A percentile compares a stretch with the other conserved stretches of the same genome.
These are phyloP conservation scores for Ormosia semicastrata DNA, from an alignment of 306 rosid genomes.

Conservation along the genomic window DNA sequence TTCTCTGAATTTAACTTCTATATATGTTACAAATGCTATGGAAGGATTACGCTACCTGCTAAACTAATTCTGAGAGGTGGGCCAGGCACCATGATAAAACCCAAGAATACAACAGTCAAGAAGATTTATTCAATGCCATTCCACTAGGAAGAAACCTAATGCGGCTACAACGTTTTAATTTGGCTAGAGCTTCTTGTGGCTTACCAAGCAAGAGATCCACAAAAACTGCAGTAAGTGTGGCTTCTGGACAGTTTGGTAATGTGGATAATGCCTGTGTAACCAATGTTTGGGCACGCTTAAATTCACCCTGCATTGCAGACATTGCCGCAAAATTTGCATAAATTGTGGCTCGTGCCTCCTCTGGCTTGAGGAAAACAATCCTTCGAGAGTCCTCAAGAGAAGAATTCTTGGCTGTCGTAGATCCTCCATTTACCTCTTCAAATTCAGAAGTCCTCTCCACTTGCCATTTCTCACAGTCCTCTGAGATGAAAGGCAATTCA, in stretches of 20 bases:
- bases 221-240: slow-evolving; percentile 78
- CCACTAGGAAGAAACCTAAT: slow-evolving; percentile 66
- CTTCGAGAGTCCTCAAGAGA: slow-evolving; percentile 45
- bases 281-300: slow-evolving; percentile 64
- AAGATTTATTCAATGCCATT: slow-evolving; percentile 61
- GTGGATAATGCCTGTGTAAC: slow-evolving; percentile 69
- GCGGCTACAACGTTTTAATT: slow-evolving; percentile 75
- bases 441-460: slow-evolving; percentile 52
- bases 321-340: slow-evolving; percentile 79
- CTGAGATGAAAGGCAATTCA: slow-evolving; percentile 77
- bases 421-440: slow-evolving; percentile 73
- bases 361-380: slow-evolving; percentile 76
- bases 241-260: slow-evolving; percentile 73
- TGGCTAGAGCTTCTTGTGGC: slow-evolving; percentile 77
- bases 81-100: slow-evolving; percentile 46
- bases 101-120: slow-evolving; percentile 68
- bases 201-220: slow-evolving; percentile 78
- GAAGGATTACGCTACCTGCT: slow-evolving; percentile 75
- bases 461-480: slow-evolving; percentile 71
- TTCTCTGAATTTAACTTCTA: slow-evolving; percentile 86
- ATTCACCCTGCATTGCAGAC: slow-evolving; percentile 78
- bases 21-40: slow-evolving; percentile 92
- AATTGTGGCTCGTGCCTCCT: slow-evolving; percentile 76
- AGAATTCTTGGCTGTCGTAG: slow-evolving; percentile 46
- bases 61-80: slow-evolving; percentile 54